Evolutionary conservation across 2,329 filamentous ascomycete species (phyloP), one percentile per base, ranked within the genome.

Genomic region (Penicillium digitatum): DNA sequence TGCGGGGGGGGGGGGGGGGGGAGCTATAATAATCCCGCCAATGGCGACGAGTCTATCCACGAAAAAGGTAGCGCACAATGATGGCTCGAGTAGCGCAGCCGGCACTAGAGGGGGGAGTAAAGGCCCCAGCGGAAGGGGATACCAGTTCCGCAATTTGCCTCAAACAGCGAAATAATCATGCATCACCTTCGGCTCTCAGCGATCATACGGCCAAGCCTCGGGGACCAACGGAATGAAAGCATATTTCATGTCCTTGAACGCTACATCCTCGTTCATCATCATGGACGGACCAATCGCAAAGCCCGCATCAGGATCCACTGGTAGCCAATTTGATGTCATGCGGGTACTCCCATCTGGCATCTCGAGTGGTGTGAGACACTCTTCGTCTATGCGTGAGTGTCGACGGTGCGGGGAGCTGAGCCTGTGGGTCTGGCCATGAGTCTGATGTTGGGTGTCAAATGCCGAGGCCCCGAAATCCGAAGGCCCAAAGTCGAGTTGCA

Each of bases 341-440:
- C 69, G 68, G 9, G 64, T 69, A 29, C 59, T 66, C 0, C 69
- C 69, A 47, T 71, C 69, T 3, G 69, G 69, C 69, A 71, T 71
- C 51, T 71, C 68, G 24, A 71, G 59, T 10, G 63, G 64, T 26
- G 62, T 67, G 6, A 65, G 55, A 20, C 16, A 56, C 0, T 62
- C 57, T 1, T 62, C 60, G 2, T 62, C 49, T n/a, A 40, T 29
- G n/a, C 32, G 22, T 16, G 44, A 14, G 40, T 38, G 40, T 47
- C 2, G n/a, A 3, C 9, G 37, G 29, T 5, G 53, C 22, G 10
- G 38, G 37, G 24, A 48, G 38, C 2, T 32, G 38, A 16, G 34
- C 20, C 11, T 16, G 45, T 38, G 39, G 29, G n/a, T 42, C n/a
- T 37, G 47, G 2, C 18, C 14, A 18, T 32, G 20, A 24, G 26